phyloP scores from a whole-genome alignment of 2,329 filamentous ascomycete species.

The Microthyrium microscopicum region DNA sequence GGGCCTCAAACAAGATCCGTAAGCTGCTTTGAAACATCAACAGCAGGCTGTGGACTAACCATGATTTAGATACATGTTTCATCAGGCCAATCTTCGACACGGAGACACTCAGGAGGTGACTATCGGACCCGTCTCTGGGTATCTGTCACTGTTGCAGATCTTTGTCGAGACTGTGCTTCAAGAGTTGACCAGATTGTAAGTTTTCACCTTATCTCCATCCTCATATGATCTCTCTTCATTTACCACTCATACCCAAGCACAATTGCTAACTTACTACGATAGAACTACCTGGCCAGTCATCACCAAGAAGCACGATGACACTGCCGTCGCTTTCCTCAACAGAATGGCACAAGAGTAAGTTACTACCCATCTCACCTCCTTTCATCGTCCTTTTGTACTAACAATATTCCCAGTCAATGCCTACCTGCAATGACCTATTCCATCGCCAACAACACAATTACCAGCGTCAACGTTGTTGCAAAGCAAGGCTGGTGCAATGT shows the following conservation, averaged over 20 bases:
- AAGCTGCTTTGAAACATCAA: not conserved
- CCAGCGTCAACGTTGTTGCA: conserved; percentile 29
- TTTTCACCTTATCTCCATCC: not conserved
- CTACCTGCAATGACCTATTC: conserved; percentile 31
- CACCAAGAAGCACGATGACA: conserved; percentile 39
- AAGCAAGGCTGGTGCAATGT: conserved; percentile 33
- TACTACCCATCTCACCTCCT: too few species aligned
- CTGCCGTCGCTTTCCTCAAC: conserved; percentile 33
- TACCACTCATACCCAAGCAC: too few species aligned
- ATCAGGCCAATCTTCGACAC: conserved; percentile 44
- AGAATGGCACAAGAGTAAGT: conserved; percentile 37
- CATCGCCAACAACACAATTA: conserved; percentile 28
- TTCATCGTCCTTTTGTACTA: too few species aligned
- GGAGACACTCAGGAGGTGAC: conserved; percentile 27
- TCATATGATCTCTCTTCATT: not conserved
- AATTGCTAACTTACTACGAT: too few species aligned
- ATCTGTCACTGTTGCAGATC: conserved; percentile 37
- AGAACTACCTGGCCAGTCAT: conserved; percentile 35
- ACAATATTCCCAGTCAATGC: too few species aligned
- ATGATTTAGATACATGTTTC: conserved; percentile 35
- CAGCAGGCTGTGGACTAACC: not conserved
- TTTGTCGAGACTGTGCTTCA: conserved; percentile 39
- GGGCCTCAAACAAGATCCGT: conserved; percentile 34
- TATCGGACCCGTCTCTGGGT: conserved; percentile 29
- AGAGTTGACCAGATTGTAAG: conserved; percentile 33